Evolutionary conservation across 73 alveolate genomes (phyloP).

Genomic region (Paramecium primaurelia): DNA sequence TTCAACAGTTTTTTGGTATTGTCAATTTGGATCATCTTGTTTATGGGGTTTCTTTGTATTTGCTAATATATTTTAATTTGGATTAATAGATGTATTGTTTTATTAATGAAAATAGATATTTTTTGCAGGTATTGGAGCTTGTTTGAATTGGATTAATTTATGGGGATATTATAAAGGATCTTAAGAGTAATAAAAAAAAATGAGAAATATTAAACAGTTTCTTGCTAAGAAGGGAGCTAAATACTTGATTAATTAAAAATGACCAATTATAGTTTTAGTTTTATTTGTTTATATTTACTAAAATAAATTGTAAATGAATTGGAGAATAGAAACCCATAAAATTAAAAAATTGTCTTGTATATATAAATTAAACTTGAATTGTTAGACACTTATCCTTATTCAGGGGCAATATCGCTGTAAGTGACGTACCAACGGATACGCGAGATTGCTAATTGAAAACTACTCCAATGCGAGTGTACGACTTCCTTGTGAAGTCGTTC

Average conservation of each 20-base stretch:
- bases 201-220: background rate
- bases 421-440: slow-evolving; percentile 57
- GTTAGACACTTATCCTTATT: slow-evolving; percentile 3
- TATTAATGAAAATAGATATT: background rate
- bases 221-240: background rate
- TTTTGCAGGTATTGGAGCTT: background rate
- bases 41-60: background rate
- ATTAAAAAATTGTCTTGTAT: background rate
- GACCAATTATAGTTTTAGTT: background rate
- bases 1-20: slow-evolving; percentile 14
- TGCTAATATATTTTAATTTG: background rate
- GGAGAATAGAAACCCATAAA: slow-evolving; percentile 26
- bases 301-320: background rate
- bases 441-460: slow-evolving; percentile 56
- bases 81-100: background rate
- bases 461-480: slow-evolving; percentile 46
- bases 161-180: background rate
- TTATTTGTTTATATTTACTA: background rate
- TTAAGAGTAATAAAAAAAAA: background rate
- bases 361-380: background rate
- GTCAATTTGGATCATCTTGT: background rate
- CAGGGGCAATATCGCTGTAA: slow-evolving; percentile 59
- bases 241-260: background rate
- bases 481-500: slow-evolving; percentile 33
- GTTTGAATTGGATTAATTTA: slow-evolving; percentile 23